These are phyloP conservation scores for Blastobotrys elegans DNA, from an alignment of 1,139 yeast genomes.

Conservation along the genomic window DNA sequence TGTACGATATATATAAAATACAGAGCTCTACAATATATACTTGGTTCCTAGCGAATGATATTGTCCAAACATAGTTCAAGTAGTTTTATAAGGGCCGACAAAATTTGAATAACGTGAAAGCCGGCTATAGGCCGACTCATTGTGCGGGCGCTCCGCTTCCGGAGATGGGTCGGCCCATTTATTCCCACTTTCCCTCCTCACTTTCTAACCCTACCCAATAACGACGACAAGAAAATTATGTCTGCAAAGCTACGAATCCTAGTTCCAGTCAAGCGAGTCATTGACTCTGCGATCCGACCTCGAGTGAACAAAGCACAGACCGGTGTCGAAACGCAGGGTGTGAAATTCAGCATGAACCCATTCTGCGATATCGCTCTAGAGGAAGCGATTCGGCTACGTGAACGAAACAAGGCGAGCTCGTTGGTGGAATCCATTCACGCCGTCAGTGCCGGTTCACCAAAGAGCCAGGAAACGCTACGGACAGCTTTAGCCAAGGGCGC, in stretches of 20 bases:
- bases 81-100: no score
- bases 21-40: no score
- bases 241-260: slow-evolving; percentile 57
- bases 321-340: slow-evolving; percentile 86
- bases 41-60: no score
- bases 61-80: no score
- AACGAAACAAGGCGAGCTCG: slow-evolving; percentile 49
- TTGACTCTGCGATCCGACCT: slow-evolving; percentile 91
- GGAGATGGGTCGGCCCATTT: not conserved
- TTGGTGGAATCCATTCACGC: slow-evolving; percentile 82
- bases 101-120: no score
- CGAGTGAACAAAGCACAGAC: slow-evolving; percentile 82
- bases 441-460: slow-evolving; percentile 84
- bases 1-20: no score
- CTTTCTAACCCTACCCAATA: not conserved
- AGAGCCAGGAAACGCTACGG: slow-evolving; percentile 83
- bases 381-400: slow-evolving; percentile 80
- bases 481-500: slow-evolving; percentile 94
- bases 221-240: slow-evolving; percentile 2
- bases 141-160: not conserved
- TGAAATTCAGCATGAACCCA: slow-evolving; percentile 91
- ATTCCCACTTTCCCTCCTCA: not conserved
- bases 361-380: slow-evolving; percentile 96
- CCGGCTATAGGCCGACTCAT: no score
- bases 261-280: slow-evolving; percentile 92